Evolutionary conservation across 73 alveolate genomes (phyloP), one percentile per base, ranked within the genome.

Genomic region (Paramecium sonneborni): DNA sequence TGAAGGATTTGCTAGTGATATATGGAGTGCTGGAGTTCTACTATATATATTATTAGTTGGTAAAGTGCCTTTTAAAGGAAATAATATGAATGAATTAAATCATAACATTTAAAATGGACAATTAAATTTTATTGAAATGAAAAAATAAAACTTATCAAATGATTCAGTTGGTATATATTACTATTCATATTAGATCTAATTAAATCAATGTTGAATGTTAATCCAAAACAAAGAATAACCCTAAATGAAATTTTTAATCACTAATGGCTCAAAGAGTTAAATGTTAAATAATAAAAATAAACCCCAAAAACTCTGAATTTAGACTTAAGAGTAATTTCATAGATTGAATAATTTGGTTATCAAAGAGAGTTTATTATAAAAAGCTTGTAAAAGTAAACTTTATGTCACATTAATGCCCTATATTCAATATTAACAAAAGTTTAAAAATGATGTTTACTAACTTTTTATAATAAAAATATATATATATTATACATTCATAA

Each of bases 1-100:
- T 91, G 98, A 95, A 85, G 99, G 99, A 8, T 97, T 95, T 24
- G 96, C 95, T 9, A 98, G 98, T 12, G 99, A 98, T 92, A 56
- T 98, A 0, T 98, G 99, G 99, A 95, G 99, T 48, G 93, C 98
- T 34, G 99, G 99, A 21, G 98, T 98, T 26, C 96, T 98, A 32
- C 92, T 97, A 46, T 98, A 95, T 94, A 96, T 97, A 52, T 95
- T 98, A 93, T 87, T 97, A 30, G 96, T 95, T 79, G 99, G 99
- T 18, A 97, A 98, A 48, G 96, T 98, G 3, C 99, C 99, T 24
- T 98, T 98, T 86, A 97, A 94, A 92, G 99, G 98, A 8, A 95
- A 92, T 48, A 97, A 95, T 93, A 92, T 97, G 96, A 95, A 94
- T 39, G 99, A 97, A 84, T 92, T 98, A 43, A 98, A 96, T 82